Conservation (phyloP, 2,329 filamentous ascomycete species). For the Cadophora sp. region DNA sequence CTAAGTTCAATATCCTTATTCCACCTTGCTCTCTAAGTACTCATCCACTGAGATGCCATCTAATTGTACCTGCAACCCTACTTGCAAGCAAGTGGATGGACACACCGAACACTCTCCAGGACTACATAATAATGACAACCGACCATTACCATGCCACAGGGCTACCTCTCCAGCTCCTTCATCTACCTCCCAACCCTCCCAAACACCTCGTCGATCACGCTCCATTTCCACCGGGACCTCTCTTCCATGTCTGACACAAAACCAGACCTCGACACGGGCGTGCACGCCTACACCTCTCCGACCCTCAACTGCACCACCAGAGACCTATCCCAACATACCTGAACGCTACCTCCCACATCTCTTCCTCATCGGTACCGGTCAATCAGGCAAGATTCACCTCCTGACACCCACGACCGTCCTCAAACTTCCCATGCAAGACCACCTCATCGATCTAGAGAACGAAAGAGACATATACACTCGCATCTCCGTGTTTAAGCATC, state of each 20-base stretch:
- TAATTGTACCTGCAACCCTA: neutral
- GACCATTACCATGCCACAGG: neutral
- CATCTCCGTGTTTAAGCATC: slow-evolving; percentile 11
- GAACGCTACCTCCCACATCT: slow-evolving; percentile 9
- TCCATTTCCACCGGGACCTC: neutral
- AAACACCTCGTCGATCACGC: neutral
- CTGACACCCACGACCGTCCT: slow-evolving; percentile 8
- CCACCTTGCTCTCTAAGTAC: neutral
- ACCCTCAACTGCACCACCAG: slow-evolving; percentile 12
- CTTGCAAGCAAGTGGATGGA: neutral
- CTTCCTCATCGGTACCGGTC: slow-evolving; percentile 8
- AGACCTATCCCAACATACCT: slow-evolving; percentile 9
- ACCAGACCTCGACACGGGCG: neutral
- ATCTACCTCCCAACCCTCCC: neutral
- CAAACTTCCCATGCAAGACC: slow-evolving; percentile 15
- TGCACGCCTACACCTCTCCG: slow-evolving; percentile 11
- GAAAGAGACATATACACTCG: slow-evolving; percentile 17
- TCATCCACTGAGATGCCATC: neutral
- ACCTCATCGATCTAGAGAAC: slow-evolving; percentile 14
- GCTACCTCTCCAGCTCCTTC: neutral
- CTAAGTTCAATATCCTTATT: neutral
- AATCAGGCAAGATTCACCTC: slow-evolving; percentile 18
- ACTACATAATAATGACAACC: neutral
- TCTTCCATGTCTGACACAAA: slow-evolving; percentile 14
- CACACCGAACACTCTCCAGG: neutral